Base-by-base conservation (phyloP, 2,329 filamentous ascomycete genomes). In the Chrysoporthe cubensis region DNA sequence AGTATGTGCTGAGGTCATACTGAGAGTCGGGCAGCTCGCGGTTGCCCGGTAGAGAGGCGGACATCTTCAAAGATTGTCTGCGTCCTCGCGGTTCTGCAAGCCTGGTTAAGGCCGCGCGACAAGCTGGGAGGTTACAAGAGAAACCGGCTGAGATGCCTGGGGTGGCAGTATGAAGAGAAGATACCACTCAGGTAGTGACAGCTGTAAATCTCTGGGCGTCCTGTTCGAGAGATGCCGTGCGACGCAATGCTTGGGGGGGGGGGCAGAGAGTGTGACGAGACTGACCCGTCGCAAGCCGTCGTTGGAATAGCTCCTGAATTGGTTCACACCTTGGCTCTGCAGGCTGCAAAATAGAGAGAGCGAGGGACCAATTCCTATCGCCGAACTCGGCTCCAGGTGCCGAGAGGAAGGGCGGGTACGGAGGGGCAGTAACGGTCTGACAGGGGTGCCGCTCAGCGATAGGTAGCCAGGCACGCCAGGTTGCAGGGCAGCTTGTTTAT, bases 1-100 rank as follows among this genome's bases (percentile, higher is more conserved):
- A 96, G 82, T 99, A 99, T 59, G 94, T 97, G 77, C 81, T 88
- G 75, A 99, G 85, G 78, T 99, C 93, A 87, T 96, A 95, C 80
- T 94, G 93, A 65, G 96, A 99, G 66, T 90, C 88, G 70, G 96
- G 96, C 72, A 97, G 86, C 79, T 97, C 93, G 79, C 95, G 91
- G 74, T 81, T 81, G 69, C 89, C 89, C 61, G 88, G 88, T 43
- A 91, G 79, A 34, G 89, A 90, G 68, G 88, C 83, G 67, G 89
- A 91, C 89, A 91, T 91, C 65, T 68, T 77, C 64, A 54, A 18
- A 43, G 11, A 56, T 13, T 64, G 57, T 37, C 3, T 43, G 57
- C 46, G 52, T 54, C n/a, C 16, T 46, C 26, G 18, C 34, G 3
- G 32, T 37, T 26, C 34, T 18, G n/a, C 4, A 43, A 43, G 37